Percentiles rank a stretch among this genome's conserved stretches.
Evolutionary conservation across 768 basidiomycete species (phyloP).

Genomic region (Clavaria fumosa): DNA sequence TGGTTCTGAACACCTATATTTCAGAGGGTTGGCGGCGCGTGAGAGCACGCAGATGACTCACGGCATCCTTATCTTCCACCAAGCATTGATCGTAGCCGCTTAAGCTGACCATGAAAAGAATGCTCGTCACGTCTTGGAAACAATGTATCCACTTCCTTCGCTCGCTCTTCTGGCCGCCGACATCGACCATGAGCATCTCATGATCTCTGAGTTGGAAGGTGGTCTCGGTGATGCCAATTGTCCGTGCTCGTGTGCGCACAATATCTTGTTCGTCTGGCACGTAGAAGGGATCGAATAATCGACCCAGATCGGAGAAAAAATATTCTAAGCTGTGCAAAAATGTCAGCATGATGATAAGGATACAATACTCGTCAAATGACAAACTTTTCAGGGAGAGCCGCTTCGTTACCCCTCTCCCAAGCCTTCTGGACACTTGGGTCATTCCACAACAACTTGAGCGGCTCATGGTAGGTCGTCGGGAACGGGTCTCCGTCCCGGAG

Average conservation of each 20-base stretch:
- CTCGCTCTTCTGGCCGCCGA: constrained; percentile 88
- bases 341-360: constrained; percentile 6
- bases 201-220: constrained; percentile 65
- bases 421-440: constrained; percentile 63
- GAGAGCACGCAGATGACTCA: constrained; percentile 23
- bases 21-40: constrained; percentile 6
- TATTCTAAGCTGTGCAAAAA: constrained; percentile 37
- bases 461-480: constrained; percentile 48
- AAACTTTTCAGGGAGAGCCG: constrained; percentile 83
- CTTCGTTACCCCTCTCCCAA: constrained; percentile 78
- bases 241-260: constrained; percentile 70
- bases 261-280: constrained; percentile 77
- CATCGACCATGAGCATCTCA: constrained; percentile 88
- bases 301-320: constrained; percentile 68
- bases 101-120: constrained; percentile 80
- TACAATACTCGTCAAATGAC: background rate
- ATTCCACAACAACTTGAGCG: constrained; percentile 58
- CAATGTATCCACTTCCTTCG: constrained; percentile 90
- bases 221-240: constrained; percentile 85
- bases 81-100: constrained; percentile 92
- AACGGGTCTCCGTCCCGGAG: constrained; percentile 71
- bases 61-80: constrained; percentile 83
- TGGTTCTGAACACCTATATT: constrained; percentile 49
- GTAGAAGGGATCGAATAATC: constrained; percentile 62
- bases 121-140: constrained; percentile 89